Base-by-base conservation (phyloP, 139 green algal species). In the Trebouxia sp. region DNA sequence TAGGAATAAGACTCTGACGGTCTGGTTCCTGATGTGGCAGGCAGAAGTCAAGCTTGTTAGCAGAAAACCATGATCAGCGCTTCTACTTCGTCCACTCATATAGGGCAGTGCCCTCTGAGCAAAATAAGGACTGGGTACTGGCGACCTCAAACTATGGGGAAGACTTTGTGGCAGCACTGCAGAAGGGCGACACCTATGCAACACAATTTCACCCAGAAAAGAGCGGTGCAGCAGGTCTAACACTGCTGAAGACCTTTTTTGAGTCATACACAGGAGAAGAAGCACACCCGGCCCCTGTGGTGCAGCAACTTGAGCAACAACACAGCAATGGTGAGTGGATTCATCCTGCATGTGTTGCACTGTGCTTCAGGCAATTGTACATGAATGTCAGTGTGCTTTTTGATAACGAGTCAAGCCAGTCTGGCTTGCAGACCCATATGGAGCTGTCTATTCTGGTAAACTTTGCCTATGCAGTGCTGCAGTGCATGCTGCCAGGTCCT, bases 71-170 rank as follows among this genome's bases (percentile, higher is more conserved):
- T 30, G 62, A 15, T 38, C 82, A 91, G 51, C 88, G 97, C 24
- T 92, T 98, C 2, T 99, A 99, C 88, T 99, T 98, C 83, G 96
- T 99, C 77, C 96, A 99, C 93, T 98, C 95, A 5, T 99, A 94
- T 89, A 88, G 91, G 76, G 94, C 91, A 14, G 84, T 79, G 1
- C 90, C 91, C 17, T 79, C 65, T 6, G 30, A 85, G 6, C 77
- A 50, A 5, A 98, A 98, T 80, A 74, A 87, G 28, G 96, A 98
- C 55, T 99, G 95, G 95, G 89, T 98, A 75, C 90, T 98, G 55
- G 88, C 96, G 39, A 98, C 93, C 8, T 91, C 83, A 14, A 78
- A 94, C 32, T 99, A 99, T 80, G 95, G 94, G 24, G 86, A 86
- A 14, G 87, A 94, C 53, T 99, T 99, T 79, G 83, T 99, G 1